phyloP scores from a whole-genome alignment of 2,329 filamentous ascomycete genomes.

The Colletotrichum noveboracense region DNA sequence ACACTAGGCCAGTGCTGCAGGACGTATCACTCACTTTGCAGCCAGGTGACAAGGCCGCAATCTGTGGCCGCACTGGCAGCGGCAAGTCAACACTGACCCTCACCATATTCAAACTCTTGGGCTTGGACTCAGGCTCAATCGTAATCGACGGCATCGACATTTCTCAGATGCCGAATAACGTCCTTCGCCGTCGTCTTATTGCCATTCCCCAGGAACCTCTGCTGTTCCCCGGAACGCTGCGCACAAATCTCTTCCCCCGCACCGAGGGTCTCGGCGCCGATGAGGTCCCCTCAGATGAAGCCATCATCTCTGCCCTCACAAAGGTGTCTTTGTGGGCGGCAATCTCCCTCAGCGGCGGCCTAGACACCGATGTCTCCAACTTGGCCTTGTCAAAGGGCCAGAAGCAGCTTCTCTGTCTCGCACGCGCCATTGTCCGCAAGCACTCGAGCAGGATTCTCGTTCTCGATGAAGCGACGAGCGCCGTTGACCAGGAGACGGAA shows the following conservation, averaged over 20 bases:
- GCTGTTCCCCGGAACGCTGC: not conserved
- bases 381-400: conserved; percentile 25
- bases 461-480: conserved; percentile 73
- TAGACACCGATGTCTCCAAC: conserved; percentile 21
- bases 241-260: not conserved
- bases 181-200: conserved; percentile 34
- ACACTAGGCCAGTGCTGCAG: conserved; percentile 16
- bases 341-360: conserved; percentile 12
- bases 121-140: conserved; percentile 29
- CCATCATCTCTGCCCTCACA: conserved; percentile 15
- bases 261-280: not conserved
- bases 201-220: conserved; percentile 34
- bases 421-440: conserved; percentile 21
- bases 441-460: conserved; percentile 56
- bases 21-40: conserved; percentile 21
- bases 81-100: conserved; percentile 22
- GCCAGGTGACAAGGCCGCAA: conserved; percentile 24
- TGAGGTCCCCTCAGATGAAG: conserved; percentile 11
- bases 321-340: conserved; percentile 23
- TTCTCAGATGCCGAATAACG: conserved; percentile 21
- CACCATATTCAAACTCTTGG: conserved; percentile 27
- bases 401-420: conserved; percentile 29
- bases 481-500: conserved; percentile 47
- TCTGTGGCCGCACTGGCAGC: conserved; percentile 31
- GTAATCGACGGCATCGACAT: conserved; percentile 33